These are phyloP conservation scores for Candida sithepensis DNA, from an alignment of 805 yeast species.

Conservation along the genomic window DNA sequence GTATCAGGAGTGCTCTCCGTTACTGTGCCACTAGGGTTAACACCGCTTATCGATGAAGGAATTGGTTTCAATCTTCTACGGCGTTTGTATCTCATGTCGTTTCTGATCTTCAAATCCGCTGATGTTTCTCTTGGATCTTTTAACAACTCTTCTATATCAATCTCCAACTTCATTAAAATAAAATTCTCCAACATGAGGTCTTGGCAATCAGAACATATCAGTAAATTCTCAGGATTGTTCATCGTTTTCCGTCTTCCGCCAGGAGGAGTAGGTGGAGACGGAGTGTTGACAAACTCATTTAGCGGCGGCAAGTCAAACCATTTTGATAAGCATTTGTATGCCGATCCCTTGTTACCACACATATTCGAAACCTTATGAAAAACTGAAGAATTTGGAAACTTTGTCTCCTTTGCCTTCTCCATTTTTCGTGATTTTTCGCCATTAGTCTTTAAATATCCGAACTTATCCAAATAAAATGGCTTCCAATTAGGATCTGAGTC, in stretches of 20 bases:
- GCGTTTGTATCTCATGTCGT: conserved; percentile 30
- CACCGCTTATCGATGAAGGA: conserved; percentile 2
- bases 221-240: conserved; percentile 31
- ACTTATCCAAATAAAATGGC: conserved; percentile 27
- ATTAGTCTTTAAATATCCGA: conserved; percentile 25
- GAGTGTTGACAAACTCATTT: conserved; percentile 29
- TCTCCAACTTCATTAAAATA: conserved; percentile 26
- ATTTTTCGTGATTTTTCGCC: conserved; percentile 3
- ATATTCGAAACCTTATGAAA: conserved; percentile 25
- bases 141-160: conserved; percentile 28
- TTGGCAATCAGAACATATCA: conserved; percentile 29
- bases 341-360: conserved; percentile 25
- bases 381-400: conserved; percentile 29
- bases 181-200: conserved; percentile 27
- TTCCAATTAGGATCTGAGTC: conserved; percentile 20
- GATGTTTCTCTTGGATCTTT: conserved; percentile 12
- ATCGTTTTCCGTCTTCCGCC: conserved; percentile 20
- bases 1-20: neutral
- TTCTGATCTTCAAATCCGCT: conserved; percentile 19
- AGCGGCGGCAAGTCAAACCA: conserved; percentile 37
- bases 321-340: conserved; percentile 27
- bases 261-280: conserved; percentile 35
- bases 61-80: conserved; percentile 23
- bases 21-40: neutral
- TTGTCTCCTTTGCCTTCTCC: conserved; percentile 16